Evolutionary conservation across 225 moss, liverwort and hornwort species (phyloP), one percentile per base, ranked within the genome.

Genomic region (Rhytidiadelphus loreus): DNA sequence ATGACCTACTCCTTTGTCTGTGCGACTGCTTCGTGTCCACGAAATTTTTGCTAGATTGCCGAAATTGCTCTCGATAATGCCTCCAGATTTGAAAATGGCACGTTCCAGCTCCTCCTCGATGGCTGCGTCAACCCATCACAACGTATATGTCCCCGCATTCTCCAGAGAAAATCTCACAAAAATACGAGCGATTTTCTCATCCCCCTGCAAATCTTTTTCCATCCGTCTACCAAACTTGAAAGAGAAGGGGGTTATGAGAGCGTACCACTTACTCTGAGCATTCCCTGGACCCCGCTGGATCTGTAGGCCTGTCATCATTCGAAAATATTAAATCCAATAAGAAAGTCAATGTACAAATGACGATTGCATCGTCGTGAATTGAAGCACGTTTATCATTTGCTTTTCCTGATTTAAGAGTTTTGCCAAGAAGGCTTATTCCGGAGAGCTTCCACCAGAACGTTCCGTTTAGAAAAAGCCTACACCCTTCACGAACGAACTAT

Each of bases 1-100:
- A 82, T 73, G 60, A 86, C 87, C 87, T 91, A 98, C 98, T 95
- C 98, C 98, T 90, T 96, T 98, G 90, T 97, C 98, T 57, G 98
- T 98, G 87, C 98, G 96, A 91, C 98, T 98, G 89, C 97, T 98
- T 82, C 95, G 97, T 46, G 97, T 92, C 98, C 98, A 98, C 70
- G 94, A 87, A 66, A 96, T 85, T 91, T 97, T 98, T 28, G 94
- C 89, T 76, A 98, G 93, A 80, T 94, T 89, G 75, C 98, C 96
- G 91, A 93, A 96, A 91, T 97, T 98, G 84, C 92, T 95, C 80
- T 95, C 95, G 46, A 96, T 95, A 82, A 98, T 98, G 84, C 97
- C 97, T 92, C 97, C 96, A 86, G 96, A 95, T 88, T 94, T 88
- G 86, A 91, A 95, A 78, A 97, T 94, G 76, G 98, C 98, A 88